A percentile compares a stretch with the other conserved stretches of the same genome.
Conservation (phyloP, 495 filamentous ascomycete species). For the Amphirosellinia nigrospora region DNA sequence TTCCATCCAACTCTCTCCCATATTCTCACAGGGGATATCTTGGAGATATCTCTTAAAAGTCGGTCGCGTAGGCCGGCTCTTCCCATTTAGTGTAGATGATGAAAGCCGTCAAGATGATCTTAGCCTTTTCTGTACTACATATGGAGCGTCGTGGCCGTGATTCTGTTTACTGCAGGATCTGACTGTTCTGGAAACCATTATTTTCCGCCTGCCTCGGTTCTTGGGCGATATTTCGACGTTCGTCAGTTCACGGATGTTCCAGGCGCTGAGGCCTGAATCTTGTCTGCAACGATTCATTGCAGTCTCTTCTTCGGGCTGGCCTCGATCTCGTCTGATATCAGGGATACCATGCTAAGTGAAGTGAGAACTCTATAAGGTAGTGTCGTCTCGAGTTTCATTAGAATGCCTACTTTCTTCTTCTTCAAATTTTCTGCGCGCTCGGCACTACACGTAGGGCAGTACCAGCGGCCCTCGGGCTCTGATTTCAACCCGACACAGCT, state of each 20-base stretch:
- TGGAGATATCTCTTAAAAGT: background rate
- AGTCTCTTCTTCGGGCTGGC: background rate
- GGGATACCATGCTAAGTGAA: background rate
- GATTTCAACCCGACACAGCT: slow-evolving; percentile 86
- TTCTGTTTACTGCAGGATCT: background rate
- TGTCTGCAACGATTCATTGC: background rate
- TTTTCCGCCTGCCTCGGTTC: too few relatives aligned
- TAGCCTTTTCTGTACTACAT: background rate
- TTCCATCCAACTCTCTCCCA: background rate
- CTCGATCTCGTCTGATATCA: background rate
- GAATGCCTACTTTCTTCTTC: slow-evolving; percentile 41
- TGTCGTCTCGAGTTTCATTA: background rate
- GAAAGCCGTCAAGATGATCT: background rate
- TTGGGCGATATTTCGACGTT: background rate
- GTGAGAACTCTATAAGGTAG: too few relatives aligned
- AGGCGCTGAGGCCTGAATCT: background rate
- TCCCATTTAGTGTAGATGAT: background rate
- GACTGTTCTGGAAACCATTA: background rate
- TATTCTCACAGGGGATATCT: background rate
- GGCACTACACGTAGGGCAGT: slow-evolving; percentile 74
- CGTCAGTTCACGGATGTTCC: background rate
- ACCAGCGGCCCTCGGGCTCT: slow-evolving; percentile 92
- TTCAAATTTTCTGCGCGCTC: slow-evolving; percentile 60
- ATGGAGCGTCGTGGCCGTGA: background rate
- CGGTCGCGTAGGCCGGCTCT: background rate